A percentile compares a stretch with the other conserved stretches of the same genome.
Conservation (phyloP, 164 flowering plant genomes). For the Annona squamosa region DNA sequence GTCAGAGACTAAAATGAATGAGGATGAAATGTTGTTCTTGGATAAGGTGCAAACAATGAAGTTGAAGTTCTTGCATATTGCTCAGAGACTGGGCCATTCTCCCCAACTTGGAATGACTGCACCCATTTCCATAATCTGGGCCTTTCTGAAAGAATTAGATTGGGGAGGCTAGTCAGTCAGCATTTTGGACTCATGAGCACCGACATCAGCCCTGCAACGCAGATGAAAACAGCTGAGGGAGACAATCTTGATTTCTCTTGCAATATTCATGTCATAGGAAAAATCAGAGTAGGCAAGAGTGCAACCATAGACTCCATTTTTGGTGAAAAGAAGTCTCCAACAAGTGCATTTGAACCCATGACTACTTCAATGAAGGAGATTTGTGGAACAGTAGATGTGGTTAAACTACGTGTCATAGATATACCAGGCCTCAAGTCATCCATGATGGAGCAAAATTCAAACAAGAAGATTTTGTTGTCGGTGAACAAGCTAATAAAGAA, state of each 20-base stretch:
- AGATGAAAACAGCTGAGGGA: slow-evolving; percentile 57
- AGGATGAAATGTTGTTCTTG: slow-evolving; percentile 67
- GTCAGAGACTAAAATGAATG: slow-evolving; percentile 49
- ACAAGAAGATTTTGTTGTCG: slow-evolving; percentile 46
- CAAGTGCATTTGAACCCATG: slow-evolving; percentile 69
- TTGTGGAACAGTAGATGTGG: slow-evolving; percentile 61
- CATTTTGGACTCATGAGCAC: slow-evolving; percentile 61
- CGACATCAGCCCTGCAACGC: slow-evolving; percentile 39
- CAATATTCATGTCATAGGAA: slow-evolving; percentile 76
- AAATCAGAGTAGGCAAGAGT: slow-evolving; percentile 93
- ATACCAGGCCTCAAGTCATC: slow-evolving; percentile 81
- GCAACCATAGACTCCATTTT: slow-evolving; percentile 93
- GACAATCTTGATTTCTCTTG: slow-evolving; percentile 62
- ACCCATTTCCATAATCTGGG: slow-evolving; percentile 77
- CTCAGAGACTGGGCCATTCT: slow-evolving; percentile 72
- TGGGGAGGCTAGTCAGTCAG: slow-evolving; percentile 46
- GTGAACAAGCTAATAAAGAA: slow-evolving; percentile 65
- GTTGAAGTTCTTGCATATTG: slow-evolving; percentile 80
- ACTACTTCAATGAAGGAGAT: slow-evolving; percentile 62
- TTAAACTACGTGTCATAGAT: slow-evolving; percentile 64
- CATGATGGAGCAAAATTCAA: slow-evolving; percentile 59
- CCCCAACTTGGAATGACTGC: slow-evolving; percentile 67
- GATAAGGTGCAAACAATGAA: slow-evolving; percentile 64
- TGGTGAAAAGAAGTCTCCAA: slow-evolving; percentile 57
- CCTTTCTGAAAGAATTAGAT: slow-evolving; percentile 41